Evolutionary conservation across 2,329 filamentous ascomycete genomes (phyloP).

Genomic region (Cordyceps tenuipes): DNA sequence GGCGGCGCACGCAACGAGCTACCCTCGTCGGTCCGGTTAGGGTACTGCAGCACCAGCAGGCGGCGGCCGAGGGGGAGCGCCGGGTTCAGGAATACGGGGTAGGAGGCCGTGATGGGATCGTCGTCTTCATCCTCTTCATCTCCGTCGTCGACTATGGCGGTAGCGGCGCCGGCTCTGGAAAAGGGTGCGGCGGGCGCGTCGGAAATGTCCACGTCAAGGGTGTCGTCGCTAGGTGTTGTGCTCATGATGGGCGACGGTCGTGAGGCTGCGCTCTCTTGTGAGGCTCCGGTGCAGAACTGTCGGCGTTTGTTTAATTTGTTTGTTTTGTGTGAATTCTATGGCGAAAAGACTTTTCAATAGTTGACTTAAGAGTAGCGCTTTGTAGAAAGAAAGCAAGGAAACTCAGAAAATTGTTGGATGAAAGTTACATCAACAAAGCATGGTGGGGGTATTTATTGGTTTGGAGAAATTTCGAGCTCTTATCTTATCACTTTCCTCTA

Average conservation of each 20-base stretch:
- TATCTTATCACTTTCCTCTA: slow-evolving; percentile 17
- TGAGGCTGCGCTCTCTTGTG: background rate
- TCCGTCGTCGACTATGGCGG: background rate
- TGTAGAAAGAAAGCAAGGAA: background rate
- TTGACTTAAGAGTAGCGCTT: background rate
- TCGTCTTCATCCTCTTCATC: slow-evolving; percentile 38
- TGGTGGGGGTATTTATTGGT: background rate
- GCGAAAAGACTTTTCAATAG: background rate
- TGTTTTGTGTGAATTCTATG: background rate
- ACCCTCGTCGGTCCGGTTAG: slow-evolving; percentile 58
- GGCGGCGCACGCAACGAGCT: slow-evolving; percentile 41
- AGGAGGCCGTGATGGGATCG: slow-evolving; percentile 65
- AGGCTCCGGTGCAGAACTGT: background rate
- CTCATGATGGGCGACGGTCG: background rate
- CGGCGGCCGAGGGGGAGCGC: slow-evolving; percentile 52
- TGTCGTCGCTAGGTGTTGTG: background rate
- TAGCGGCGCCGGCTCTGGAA: background rate
- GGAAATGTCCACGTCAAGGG: slow-evolving; percentile 2
- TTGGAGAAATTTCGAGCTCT: slow-evolving; percentile 14
- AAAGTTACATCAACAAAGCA: background rate
- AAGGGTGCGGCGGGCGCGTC: background rate
- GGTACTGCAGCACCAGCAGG: slow-evolving; percentile 81
- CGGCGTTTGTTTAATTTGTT: background rate
- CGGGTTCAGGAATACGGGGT: slow-evolving; percentile 82
- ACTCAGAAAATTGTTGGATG: background rate